phyloP scores from a whole-genome alignment of 73 alveolate genomes.

The Paramecium pentaurelia region DNA sequence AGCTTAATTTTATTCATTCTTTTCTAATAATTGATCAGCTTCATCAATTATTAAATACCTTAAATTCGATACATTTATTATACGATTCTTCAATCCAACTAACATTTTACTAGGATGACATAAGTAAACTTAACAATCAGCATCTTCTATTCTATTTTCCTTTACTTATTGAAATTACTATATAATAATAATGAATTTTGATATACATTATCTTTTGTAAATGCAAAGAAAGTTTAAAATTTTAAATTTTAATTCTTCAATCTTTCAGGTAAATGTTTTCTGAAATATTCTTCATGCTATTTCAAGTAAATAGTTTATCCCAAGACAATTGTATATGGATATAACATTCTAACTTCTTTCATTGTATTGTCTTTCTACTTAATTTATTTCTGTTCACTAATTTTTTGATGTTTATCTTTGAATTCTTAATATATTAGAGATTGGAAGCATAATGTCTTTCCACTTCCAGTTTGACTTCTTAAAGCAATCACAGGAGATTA shows the following conservation, averaged over 20 bases:
- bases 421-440: background rate
- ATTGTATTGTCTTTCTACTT: background rate
- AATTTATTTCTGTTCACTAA: background rate
- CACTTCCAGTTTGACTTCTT: constrained; percentile 29
- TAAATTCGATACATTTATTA: background rate
- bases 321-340: constrained; percentile 18
- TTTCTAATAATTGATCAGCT: constrained; percentile 11
- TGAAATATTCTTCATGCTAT: constrained; percentile 30
- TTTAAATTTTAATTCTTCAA: background rate
- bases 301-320: constrained; percentile 30
- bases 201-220: background rate
- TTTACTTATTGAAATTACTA: background rate
- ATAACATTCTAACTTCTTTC: constrained; percentile 8
- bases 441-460: constrained; percentile 30
- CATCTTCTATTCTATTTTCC: constrained; percentile 4
- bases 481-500: background rate
- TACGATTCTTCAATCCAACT: background rate
- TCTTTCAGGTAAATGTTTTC: background rate
- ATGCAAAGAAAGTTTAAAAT: constrained; percentile 36
- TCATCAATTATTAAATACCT: constrained; percentile 23
- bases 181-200: background rate
- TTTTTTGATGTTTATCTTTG: background rate
- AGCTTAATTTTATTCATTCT: constrained; percentile 12
- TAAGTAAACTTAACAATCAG: background rate
- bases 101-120: constrained; percentile 33